A percentile compares a stretch with the other conserved stretches of the same genome.
Conservation (phyloP, 768 basidiomycete genomes). For the Boletus coccyginus region DNA sequence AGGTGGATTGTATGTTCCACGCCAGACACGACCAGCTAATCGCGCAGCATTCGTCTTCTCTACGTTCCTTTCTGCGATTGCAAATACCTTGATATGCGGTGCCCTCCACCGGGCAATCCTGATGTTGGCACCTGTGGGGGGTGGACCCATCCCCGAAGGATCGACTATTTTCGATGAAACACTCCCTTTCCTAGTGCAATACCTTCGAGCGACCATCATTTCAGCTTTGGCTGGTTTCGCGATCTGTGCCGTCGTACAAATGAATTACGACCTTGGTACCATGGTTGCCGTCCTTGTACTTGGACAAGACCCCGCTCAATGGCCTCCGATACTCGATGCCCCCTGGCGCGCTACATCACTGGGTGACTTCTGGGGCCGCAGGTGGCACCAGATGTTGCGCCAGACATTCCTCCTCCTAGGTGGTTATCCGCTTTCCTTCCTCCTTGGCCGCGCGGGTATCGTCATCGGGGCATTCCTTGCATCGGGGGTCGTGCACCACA, state of each 20-base stretch:
- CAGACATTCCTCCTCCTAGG: neutral
- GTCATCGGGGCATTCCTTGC: neutral
- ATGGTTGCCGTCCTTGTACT: neutral
- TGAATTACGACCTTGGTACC: neutral
- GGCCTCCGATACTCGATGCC: neutral
- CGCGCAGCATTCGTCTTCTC: neutral
- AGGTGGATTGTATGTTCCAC: neutral
- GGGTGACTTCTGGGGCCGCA: neutral
- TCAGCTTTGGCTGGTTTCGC: neutral
- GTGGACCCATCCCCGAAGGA: neutral
- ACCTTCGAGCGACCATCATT: neutral
- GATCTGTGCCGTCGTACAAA: neutral
- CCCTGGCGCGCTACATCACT: neutral
- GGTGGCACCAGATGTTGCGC: neutral
- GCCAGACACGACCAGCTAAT: neutral
- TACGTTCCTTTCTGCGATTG: neutral
- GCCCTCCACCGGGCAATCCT: neutral
- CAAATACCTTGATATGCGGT: neutral
- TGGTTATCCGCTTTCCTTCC: neutral
- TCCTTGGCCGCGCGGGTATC: neutral
- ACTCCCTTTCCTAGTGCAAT: neutral
- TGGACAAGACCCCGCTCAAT: slow-evolving; percentile 1
- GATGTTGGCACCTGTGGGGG: neutral
- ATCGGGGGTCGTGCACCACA: neutral
- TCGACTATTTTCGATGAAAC: slow-evolving; percentile 1